Evolutionary conservation across 345 rosid genomes (phyloP), one percentile per base, ranked within the genome.

Genomic region (Noccaea caerulescens): DNA sequence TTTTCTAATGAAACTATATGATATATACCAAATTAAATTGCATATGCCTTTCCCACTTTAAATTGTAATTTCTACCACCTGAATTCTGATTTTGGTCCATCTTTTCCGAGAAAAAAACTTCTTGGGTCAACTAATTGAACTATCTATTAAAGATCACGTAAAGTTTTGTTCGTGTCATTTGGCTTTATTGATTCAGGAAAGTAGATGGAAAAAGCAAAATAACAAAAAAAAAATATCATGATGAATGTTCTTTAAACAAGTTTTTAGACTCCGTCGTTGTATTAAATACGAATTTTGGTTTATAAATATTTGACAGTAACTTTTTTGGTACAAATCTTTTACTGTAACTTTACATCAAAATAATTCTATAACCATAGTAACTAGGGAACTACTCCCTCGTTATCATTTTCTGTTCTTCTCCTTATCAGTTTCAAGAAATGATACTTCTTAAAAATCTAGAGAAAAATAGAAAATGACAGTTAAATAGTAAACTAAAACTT

Each of bases 401-500:
- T 8, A 4, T 25, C 7, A 51, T 51, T 51, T 52, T 51, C 4
- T 36, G 20, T 50, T 51, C 47, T 23, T 49, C 37, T 14, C n/a
- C 32, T 58, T 58, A 58, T 32, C 23, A 53, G 9, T 6, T n/a
- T 64, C 30, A 2, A 36, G 58, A 65, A 50, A 3, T 8, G 27
- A 57, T 54, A 30, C 37, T 7, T 44, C 51, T 45, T 4, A 41
- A 4, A 39, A 70, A 54, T 9, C 10, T 51, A 14, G 16, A 42
- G 6, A 16, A 33, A 43, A 7, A 32, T n/a, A 12, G n/a, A 55
- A 13, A 23, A n/a, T 39, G 14, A 63, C 2, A 62, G 10, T 51
- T 6, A 47, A 27, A 9, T 25, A 18, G 66, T 58, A 33, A 32
- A 66, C 8, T 53, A 74, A 74, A 66, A 74, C 62, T 67, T 74